Evolutionary conservation across 192 early-diverging fungal species (phyloP).

Genomic region (Gonapodya sp.): DNA sequence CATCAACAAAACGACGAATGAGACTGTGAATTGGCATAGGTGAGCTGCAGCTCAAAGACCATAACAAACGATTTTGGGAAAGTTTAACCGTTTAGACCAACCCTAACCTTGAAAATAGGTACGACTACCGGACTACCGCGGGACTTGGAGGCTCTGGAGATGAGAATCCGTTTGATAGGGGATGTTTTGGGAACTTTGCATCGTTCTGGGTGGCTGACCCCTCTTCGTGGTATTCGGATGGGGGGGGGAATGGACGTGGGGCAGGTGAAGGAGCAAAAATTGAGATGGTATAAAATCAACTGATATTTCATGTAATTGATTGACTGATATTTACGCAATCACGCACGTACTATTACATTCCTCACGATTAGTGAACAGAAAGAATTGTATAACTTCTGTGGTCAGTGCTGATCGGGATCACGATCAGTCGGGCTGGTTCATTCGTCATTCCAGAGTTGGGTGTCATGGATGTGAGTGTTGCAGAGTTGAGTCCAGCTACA

Average conservation of each 20-base stretch:
- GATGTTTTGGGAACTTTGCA: background rate
- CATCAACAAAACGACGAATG: constrained; percentile 78
- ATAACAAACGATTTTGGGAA: no score
- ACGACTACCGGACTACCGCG: background rate
- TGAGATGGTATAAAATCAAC: background rate
- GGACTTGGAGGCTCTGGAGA: background rate
- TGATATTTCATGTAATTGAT: no score
- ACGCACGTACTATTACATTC: no score
- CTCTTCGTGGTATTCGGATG: background rate
- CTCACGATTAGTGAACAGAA: no score
- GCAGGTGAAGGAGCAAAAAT: background rate
- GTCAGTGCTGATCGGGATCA: no score
- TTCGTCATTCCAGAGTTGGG: no score
- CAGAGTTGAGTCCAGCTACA: no score
- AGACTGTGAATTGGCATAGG: constrained; percentile 71
- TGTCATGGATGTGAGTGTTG: no score
- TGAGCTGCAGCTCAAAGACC: constrained; percentile 20
- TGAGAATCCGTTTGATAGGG: background rate
- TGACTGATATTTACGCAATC: no score
- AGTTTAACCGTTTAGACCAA: background rate
- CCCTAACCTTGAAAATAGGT: background rate
- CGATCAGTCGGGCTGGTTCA: no score
- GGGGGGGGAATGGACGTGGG: background rate
- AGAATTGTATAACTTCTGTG: no score
- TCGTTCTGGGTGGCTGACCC: background rate